Conservation (phyloP, 1,139 yeast species). For the Saccharomyces hybrid region DNA sequence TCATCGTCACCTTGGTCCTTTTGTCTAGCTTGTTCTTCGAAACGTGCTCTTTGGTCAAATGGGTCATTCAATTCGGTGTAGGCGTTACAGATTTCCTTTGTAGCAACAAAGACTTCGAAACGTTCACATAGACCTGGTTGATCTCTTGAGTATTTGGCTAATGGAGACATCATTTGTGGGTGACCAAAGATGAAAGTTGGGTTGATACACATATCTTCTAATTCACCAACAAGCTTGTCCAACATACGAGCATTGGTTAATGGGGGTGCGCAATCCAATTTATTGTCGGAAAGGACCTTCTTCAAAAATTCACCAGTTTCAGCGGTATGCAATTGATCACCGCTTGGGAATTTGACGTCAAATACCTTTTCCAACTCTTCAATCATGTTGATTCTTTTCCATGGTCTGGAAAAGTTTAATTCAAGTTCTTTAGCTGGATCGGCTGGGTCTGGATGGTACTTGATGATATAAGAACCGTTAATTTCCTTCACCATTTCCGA, state of each 20-base stretch:
- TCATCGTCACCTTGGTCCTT: conserved; percentile 99
- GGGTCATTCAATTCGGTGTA: conserved; percentile 99
- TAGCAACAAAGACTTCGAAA: conserved; percentile 96
- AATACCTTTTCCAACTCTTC: conserved; percentile 86
- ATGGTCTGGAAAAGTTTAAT: conserved; percentile 88
- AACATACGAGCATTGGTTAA: conserved; percentile 97
- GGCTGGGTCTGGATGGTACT: conserved; percentile 80
- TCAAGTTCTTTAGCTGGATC: conserved; percentile 71
- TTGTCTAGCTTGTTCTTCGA: conserved; percentile 98
- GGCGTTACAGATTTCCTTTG: conserved; percentile 97
- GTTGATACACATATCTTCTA: conserved; percentile 88
- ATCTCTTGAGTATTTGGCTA: conserved; percentile 92
- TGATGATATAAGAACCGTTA: conserved; percentile 78
- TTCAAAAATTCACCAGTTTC: conserved; percentile 91
- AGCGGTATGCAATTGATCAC: conserved; percentile 87
- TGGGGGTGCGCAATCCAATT: conserved; percentile 92
- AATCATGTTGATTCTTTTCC: conserved; percentile 98
- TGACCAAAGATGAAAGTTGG: conserved; percentile 98
- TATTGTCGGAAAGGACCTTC: conserved; percentile 67
- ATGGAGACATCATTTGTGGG: conserved; percentile 99
- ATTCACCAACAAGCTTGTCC: conserved; percentile 93
- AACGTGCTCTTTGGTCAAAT: conserved; percentile 93
- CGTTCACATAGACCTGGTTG: conserved; percentile 95
- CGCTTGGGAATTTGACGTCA: conserved; percentile 88
- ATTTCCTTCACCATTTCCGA: conserved; percentile 96